phyloP scores from a whole-genome alignment of 768 basidiomycete species.

The Dictyophora rubrovolvata region DNA sequence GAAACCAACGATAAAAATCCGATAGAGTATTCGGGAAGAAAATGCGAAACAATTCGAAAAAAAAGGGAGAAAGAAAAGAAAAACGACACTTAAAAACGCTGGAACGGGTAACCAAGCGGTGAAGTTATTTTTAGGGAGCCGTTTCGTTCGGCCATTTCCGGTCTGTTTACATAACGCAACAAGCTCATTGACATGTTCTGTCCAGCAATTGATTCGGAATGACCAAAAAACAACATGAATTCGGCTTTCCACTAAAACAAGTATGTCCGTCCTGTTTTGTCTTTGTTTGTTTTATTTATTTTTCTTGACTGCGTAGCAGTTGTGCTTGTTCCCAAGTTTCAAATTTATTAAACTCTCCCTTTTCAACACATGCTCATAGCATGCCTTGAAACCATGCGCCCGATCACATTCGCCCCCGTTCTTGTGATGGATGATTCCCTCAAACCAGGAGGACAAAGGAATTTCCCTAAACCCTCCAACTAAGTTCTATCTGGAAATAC shows the following conservation, averaged over 20 bases:
- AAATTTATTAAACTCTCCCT: neutral
- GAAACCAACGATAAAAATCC: too few species aligned
- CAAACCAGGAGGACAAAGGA: neutral
- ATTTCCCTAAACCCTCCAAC: slow-evolving; percentile 6
- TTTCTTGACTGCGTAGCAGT: neutral
- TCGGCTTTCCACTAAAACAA: neutral
- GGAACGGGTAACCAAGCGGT: neutral
- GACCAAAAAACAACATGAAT: too few species aligned
- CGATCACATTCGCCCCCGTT: neutral
- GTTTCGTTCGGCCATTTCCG: neutral
- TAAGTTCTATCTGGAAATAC: neutral
- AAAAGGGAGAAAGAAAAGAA: neutral
- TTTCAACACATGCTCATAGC: slow-evolving; percentile 1
- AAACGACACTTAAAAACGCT: neutral
- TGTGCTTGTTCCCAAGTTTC: neutral
- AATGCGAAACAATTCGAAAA: neutral
- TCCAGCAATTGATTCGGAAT: too few species aligned
- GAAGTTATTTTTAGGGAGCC: neutral
- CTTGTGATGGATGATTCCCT: neutral
- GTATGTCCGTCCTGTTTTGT: neutral
- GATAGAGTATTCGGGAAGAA: too few species aligned
- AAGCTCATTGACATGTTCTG: neutral
- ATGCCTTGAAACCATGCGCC: slow-evolving; percentile 6
- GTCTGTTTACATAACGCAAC: neutral
- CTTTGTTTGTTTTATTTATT: neutral